Base-by-base conservation (phyloP, 441 rosid species). In the Gossypium trilobum region DNA sequence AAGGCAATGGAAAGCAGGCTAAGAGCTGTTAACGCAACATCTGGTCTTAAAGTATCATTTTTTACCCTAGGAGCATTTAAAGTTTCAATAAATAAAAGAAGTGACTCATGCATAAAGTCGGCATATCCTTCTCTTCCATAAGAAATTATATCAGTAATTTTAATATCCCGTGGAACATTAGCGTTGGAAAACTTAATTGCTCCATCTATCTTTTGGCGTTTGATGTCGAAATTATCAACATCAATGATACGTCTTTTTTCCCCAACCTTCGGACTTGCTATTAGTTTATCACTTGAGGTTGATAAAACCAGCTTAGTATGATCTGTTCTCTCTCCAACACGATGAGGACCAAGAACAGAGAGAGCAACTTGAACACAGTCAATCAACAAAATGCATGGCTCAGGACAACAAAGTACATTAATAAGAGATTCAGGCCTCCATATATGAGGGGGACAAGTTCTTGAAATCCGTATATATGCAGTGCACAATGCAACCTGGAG, bases 351-450 rank as follows among this genome's bases (percentile, higher is more conserved):
- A 77, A 93, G 92, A 81, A 86, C 69, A 58, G 81, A 82, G 46
- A 93, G 66, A 75, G 90, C 82, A 62, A 82, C 89, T 82, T 79
- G 84, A 73, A 93, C 81, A 86, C 99, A 95, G 78, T 89, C 87
- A 75, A 87, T 82, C 85, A 95, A 82, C 56, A 80, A 79, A 68
- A 82, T 75, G 79, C 89, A 93, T 73, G 98, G 97, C 74, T 91
- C 88, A 39, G 91, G 83, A 78, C 81, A 75, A 79, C 83, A 83
- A 73, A 95, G 88, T 77, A 83, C 66, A 67, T 84, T 72, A 46
- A 87, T 72, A 77, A 95, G 87, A 83, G 80, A 87, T 75, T 90
- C 87, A 29, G 95, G 95, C 80, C 77, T 93, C 97, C 98, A 95
- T 25, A 95, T 80, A 78, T 83, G 77, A 73, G 95, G 91, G 29